Evolutionary conservation across 371 early-diverging fungal species (phyloP), one percentile per base, ranked within the genome.

Genomic region (Lichtheimia ornata): DNA sequence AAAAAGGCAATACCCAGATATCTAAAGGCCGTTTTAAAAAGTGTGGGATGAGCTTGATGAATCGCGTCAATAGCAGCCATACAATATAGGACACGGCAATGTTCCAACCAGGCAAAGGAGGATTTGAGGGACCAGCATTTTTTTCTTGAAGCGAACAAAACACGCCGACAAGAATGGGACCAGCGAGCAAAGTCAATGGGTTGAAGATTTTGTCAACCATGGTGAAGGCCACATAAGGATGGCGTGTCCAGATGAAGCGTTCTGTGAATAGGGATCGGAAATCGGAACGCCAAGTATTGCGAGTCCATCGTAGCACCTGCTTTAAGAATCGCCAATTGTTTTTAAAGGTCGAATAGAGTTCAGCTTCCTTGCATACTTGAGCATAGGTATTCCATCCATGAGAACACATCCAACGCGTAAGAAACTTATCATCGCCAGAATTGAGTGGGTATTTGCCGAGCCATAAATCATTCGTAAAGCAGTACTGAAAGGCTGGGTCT

Each of bases 161-260:
- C 27, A 74, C 72, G 27, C 71, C 61, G 17, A 89, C 87, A 13
- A 86, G 81, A 42, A 84, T 67, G 1, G 89, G 89, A 0, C 89
- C 89, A 9, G 86, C 81, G 15, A 89, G 74, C n/a, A 89, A 70
- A 0, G 88, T 86, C 57, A 89, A 67, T 0, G 89, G 89, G 60
- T 89, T 89, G 66, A 89, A 86, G 53, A 87, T 71, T 66, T 89
- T 89, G 72, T 89, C 89, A 13, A 89, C 62, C 89, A 89, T 89
- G 9, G 87, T 84, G 54, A 89, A 89, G 28, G 89, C 89, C 5
- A 86, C 86, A 63, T 81, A 89, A 4, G 89, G 89, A 58, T 87
- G 81, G 14, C 88, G 81, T 7, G 54, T 58, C 89, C 89, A 89
- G 50, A 89, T 81, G 25, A 63, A 55, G 5, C 88, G 78, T 54